Evolutionary conservation across 257 asterid genomes (phyloP), one percentile per base, ranked within the genome.

Genomic region (Cordia subcordata): DNA sequence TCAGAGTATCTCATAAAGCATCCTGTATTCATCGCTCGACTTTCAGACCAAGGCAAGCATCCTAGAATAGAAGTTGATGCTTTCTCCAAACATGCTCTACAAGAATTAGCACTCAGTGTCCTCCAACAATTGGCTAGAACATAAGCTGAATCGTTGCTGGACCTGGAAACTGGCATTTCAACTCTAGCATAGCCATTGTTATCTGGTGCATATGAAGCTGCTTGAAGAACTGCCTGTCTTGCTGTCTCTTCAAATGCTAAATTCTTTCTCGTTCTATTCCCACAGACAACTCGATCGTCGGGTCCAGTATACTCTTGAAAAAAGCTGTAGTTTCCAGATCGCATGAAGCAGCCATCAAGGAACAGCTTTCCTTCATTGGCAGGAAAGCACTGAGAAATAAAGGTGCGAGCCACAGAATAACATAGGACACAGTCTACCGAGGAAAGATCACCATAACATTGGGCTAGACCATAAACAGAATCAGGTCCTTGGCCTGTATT

Each of bases 181-280:
- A 55, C 82, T 46, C 76, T 71, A 5, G 76, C 85, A 33, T 64
- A 84, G 17, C 93, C 90, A 18, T 73, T 65, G 27, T 58, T 74
- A 37, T 23, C 54, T 1, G 74, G 82, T 10, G 90, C 94, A 37
- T 57, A 50, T 11, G 68, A 66, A 53, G 75, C 78, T 4, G 86
- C 90, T 51, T 53, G 75, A 6, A 64, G 67, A 18, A 80, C 19
- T 14, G 86, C 94, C 72, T 8, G 65, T 37, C 74, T 69, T 0
- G 72, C 72, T 0, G 83, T 67, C 4, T 19, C 79, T 45, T 35
- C 64, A 51, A 87, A 84, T 21, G 55, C 71, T 0, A 33, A 6
- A 61, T 38, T 68, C 59, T 61, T 64, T 13, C 68, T 64, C 4
- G 94, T 87, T 38, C 11, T 35, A 58, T 82, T 87, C 69, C 90